Evolutionary conservation across 2,329 filamentous ascomycete genomes (phyloP).

Genomic region (Calonectria hongkongensis): DNA sequence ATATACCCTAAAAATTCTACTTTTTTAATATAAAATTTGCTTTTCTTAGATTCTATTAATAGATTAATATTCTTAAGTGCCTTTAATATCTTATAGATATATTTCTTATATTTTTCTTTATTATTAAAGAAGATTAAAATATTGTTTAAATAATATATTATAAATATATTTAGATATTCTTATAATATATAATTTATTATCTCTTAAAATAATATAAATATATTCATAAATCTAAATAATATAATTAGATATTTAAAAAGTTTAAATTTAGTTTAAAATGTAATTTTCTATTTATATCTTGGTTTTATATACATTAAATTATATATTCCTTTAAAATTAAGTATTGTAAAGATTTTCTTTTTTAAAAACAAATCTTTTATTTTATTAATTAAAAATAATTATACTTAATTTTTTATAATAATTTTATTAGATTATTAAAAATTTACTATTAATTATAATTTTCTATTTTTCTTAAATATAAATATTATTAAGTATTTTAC

Average conservation of each 20-base stretch:
- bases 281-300: too few relatives aligned
- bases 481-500: too few relatives aligned
- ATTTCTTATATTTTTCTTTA: too few relatives aligned
- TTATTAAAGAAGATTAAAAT: too few relatives aligned
- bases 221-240: constrained; percentile 2
- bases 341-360: constrained; percentile 40
- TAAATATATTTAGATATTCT: constrained; percentile 46
- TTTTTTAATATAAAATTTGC: too few relatives aligned
- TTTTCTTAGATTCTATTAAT: too few relatives aligned
- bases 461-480: too few relatives aligned
- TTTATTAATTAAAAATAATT: constrained; percentile 53
- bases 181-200: constrained; percentile 52
- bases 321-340: constrained; percentile 52
- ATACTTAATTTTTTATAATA: constrained; percentile 52
- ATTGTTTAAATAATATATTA: not conserved
- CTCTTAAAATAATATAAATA: constrained; percentile 22
- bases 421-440: constrained; percentile 54
- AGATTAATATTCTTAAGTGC: too few relatives aligned
- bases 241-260: too few relatives aligned
- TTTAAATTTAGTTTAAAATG: too few relatives aligned
- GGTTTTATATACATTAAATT: constrained; percentile 56
- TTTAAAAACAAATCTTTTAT: constrained; percentile 46
- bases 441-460: constrained; percentile 43
- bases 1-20: too few relatives aligned
- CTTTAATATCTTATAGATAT: too few relatives aligned